These are phyloP conservation scores for Cytospora paraplurivora DNA, from an alignment of 2,329 filamentous ascomycete genomes.

Conservation along the genomic window DNA sequence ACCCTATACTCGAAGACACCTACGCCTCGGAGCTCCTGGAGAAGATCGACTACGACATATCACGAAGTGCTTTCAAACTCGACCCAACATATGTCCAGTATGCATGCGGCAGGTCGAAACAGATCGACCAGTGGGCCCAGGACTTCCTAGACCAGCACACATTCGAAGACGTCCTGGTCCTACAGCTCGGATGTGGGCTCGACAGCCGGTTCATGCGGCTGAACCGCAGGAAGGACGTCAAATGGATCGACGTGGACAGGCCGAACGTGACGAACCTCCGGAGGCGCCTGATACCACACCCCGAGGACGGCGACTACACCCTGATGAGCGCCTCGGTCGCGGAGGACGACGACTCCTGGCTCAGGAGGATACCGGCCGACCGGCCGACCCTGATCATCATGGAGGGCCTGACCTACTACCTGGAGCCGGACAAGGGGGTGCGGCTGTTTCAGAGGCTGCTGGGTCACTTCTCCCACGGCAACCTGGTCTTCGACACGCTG, in stretches of 20 bases:
- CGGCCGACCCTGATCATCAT: constrained; percentile 31
- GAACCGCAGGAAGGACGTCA: constrained; percentile 20
- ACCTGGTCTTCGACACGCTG: constrained; percentile 16
- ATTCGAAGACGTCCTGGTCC: constrained; percentile 31
- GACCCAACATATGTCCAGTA: constrained; percentile 31
- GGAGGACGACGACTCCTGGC: constrained; percentile 31
- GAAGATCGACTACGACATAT: constrained; percentile 29
- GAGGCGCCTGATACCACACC: constrained; percentile 29
- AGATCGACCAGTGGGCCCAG: constrained; percentile 33
- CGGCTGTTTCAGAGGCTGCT: constrained; percentile 17
- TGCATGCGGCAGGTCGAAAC: constrained; percentile 28
- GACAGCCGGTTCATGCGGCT: constrained; percentile 32
- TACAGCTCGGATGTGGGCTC: constrained; percentile 34
- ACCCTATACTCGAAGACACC: constrained; percentile 30
- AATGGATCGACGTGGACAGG: constrained; percentile 35
- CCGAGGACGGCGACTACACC: constrained; percentile 22
- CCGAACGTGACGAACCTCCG: constrained; percentile 32
- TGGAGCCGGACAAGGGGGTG: constrained; percentile 31
- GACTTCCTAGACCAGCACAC: constrained; percentile 30
- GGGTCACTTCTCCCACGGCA: constrained; percentile 13
- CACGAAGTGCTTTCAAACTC: constrained; percentile 28
- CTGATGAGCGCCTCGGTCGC: constrained; percentile 22
- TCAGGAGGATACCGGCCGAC: constrained; percentile 30
- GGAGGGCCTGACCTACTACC: constrained; percentile 33
- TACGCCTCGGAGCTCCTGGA: constrained; percentile 31